Evolutionary conservation across 2,329 filamentous ascomycete species (phyloP).

Genomic region (Exophiala dermatitidis): DNA sequence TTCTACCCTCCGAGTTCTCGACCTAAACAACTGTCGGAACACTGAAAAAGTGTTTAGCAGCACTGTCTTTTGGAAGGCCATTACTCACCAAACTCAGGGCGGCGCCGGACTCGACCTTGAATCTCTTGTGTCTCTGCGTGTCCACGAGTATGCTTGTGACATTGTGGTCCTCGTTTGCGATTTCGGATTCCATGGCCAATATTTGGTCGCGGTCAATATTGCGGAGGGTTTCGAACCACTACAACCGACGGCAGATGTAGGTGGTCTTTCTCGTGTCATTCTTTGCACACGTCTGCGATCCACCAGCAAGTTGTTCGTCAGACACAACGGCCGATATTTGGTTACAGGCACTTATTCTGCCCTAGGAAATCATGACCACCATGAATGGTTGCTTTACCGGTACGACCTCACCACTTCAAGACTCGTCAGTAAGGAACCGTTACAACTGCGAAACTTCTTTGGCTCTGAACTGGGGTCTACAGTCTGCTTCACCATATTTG

Average conservation of each 20-base stretch:
- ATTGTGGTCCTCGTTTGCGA: constrained; percentile 54
- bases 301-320: constrained; percentile 56
- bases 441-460: constrained; percentile 53
- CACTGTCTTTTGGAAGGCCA: constrained; percentile 34
- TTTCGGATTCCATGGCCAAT: constrained; percentile 38
- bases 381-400: constrained; percentile 56
- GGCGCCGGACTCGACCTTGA: constrained; percentile 21
- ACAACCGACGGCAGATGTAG: background rate
- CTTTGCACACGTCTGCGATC: constrained; percentile 40
- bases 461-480: constrained; percentile 60
- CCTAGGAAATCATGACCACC: constrained; percentile 47
- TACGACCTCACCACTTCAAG: constrained; percentile 40
- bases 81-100: background rate
- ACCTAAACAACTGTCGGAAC: constrained; percentile 46
- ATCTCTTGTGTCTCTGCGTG: constrained; percentile 33
- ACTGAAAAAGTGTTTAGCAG: constrained; percentile 54
- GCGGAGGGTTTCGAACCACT: constrained; percentile 9
- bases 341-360: constrained; percentile 60
- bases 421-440: constrained; percentile 39
- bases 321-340: constrained; percentile 55
- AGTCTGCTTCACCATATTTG: constrained; percentile 64
- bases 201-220: constrained; percentile 49
- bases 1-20: constrained; percentile 50
- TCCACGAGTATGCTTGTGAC: constrained; percentile 52
- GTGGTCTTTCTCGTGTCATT: constrained; percentile 33